These are phyloP conservation scores for Monosporascus sp. DNA, from an alignment of 2,329 filamentous ascomycete species.

Conservation along the genomic window DNA sequence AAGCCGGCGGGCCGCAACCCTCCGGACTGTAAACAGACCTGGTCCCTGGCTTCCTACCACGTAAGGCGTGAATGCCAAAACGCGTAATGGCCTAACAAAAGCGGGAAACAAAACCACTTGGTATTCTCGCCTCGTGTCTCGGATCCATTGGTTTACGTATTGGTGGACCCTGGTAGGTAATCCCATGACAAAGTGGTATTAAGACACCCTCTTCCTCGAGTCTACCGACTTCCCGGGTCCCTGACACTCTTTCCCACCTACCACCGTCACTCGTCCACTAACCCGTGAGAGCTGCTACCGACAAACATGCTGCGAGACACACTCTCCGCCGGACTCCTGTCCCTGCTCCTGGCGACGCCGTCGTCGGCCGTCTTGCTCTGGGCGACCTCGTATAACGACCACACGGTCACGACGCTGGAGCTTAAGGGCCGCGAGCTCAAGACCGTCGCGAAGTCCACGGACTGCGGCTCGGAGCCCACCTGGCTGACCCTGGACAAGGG, in stretches of 20 bases:
- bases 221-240: neutral
- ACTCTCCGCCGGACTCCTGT: constrained; percentile 20
- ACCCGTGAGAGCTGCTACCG: neutral
- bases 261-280: too few species aligned
- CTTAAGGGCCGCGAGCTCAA: constrained; percentile 31
- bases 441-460: constrained; percentile 35
- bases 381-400: constrained; percentile 43
- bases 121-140: neutral
- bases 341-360: constrained; percentile 22
- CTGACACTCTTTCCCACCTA: too few species aligned
- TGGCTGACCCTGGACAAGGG: constrained; percentile 54
- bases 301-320: constrained; percentile 5
- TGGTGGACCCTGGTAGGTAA: neutral
- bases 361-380: constrained; percentile 38
- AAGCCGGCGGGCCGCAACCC: neutral
- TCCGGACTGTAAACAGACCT: neutral
- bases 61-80: neutral
- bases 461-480: constrained; percentile 50
- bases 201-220: neutral
- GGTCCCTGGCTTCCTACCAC: neutral
- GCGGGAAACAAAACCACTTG: neutral
- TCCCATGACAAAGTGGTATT: neutral
- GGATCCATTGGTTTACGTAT: neutral
- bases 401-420: constrained; percentile 41
- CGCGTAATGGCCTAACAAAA: neutral